Conservation (phyloP, 306 rosid species). For the Herpetospermum pedunculosum region DNA sequence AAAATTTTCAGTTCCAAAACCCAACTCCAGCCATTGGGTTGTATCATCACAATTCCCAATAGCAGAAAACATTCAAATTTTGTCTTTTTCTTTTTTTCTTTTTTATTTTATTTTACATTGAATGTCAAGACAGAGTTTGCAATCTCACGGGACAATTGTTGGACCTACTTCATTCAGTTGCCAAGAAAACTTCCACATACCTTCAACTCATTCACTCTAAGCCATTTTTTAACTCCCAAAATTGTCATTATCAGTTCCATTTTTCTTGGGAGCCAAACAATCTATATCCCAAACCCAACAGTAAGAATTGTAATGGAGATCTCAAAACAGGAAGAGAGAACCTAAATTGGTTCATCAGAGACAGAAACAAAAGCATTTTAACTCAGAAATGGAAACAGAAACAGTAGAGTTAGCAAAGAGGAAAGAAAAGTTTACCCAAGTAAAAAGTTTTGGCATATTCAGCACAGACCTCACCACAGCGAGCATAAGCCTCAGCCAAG, state of each 20-base stretch:
- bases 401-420: not conserved
- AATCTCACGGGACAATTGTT: too few species aligned
- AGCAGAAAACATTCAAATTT: not conserved
- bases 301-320: not conserved
- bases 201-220: too few species aligned
- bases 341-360: not conserved
- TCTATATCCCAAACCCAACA: not conserved
- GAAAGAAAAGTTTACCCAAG: slow-evolving; percentile 36
- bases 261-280: not conserved
- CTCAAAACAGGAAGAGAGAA: not conserved
- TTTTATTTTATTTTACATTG: too few species aligned
- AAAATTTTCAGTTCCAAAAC: too few species aligned
- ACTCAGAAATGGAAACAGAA: not conserved
- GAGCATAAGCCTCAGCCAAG: slow-evolving; percentile 58
- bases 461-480: slow-evolving; percentile 91
- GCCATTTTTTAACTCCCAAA: too few species aligned
- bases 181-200: too few species aligned
- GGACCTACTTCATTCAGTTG: too few species aligned
- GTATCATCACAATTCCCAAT: not conserved
- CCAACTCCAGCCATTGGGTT: not conserved
- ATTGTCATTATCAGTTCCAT: not conserved
- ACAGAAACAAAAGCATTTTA: not conserved
- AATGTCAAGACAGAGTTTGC: too few species aligned
- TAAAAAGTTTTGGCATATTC: slow-evolving; percentile 95
- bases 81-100: too few species aligned